These are phyloP conservation scores for Apiotrichum veenhuisii DNA, from an alignment of 1,284 basidiomycete genomes.

Conservation along the genomic window DNA sequence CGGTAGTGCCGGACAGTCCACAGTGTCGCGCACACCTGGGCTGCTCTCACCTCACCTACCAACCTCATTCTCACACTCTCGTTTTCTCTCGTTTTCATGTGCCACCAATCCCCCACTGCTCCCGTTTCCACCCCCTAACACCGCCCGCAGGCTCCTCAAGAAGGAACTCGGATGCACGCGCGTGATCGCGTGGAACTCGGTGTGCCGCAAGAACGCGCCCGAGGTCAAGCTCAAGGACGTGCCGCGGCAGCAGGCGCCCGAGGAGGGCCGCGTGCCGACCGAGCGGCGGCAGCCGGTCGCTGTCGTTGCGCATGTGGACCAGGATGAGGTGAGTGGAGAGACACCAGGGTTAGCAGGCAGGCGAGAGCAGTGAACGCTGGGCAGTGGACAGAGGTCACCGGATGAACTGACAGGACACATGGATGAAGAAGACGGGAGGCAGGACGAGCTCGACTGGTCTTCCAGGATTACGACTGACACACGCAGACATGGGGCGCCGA, in stretches of 20 bases:
- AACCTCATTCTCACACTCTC: too few species aligned
- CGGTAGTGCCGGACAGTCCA: too few species aligned
- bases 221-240: conserved; percentile 21
- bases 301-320: conserved; percentile 37
- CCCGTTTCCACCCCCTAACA: background rate
- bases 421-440: too few species aligned
- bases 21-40: too few species aligned
- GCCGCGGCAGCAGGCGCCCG: conserved; percentile 25
- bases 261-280: conserved; percentile 27
- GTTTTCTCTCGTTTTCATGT: too few species aligned
- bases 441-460: too few species aligned
- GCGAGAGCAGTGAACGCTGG: conserved; percentile 9
- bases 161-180: conserved; percentile 25
- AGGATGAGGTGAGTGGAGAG: conserved; percentile 30
- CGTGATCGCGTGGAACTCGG: conserved; percentile 40
- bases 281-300: conserved; percentile 28
- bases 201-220: conserved; percentile 22
- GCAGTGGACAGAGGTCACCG: too few species aligned
- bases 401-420: too few species aligned
- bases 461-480: background rate
- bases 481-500: conserved; percentile 30
- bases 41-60: too few species aligned
- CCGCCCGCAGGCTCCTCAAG: conserved; percentile 25
- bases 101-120: background rate
- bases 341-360: too few species aligned